Percentiles rank a stretch among this genome's conserved stretches.
Conservation (phyloP, 805 yeast genomes). For the Nakazawaea anatomiae region DNA sequence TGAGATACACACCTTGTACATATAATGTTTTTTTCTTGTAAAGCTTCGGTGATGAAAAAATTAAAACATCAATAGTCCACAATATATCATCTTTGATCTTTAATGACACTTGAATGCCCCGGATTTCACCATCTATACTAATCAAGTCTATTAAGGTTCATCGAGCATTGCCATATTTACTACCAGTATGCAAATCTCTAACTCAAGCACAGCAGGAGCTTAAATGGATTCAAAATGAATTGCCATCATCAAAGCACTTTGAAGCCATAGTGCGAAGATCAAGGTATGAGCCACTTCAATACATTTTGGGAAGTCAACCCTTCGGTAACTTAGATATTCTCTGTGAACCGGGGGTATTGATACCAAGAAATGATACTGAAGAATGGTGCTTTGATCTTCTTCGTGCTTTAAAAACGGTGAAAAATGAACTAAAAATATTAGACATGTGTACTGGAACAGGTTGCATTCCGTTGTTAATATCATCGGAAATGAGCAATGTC, state of each 20-base stretch:
- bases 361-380: slow-evolving; percentile 95
- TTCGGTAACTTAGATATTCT: slow-evolving; percentile 62
- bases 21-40: not conserved
- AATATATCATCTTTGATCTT: not conserved
- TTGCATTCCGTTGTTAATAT: slow-evolving; percentile 62
- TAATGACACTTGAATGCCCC: slow-evolving; percentile 1
- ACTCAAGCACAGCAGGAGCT: slow-evolving; percentile 50
- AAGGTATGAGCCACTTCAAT: slow-evolving; percentile 67
- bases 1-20: not conserved
- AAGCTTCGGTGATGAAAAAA: no score
- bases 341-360: slow-evolving; percentile 64
- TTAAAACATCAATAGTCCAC: no score
- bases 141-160: not conserved
- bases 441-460: slow-evolving; percentile 91
- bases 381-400: slow-evolving; percentile 65
- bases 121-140: not conserved
- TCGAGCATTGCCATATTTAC: slow-evolving; percentile 12
- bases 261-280: slow-evolving; percentile 51
- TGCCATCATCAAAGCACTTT: slow-evolving; percentile 40
- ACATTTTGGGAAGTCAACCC: slow-evolving; percentile 81
- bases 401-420: slow-evolving; percentile 25
- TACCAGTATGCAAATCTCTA: slow-evolving; percentile 22
- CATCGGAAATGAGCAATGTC: slow-evolving; percentile 19
- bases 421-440: slow-evolving; percentile 26
- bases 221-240: slow-evolving; percentile 56